Evolutionary conservation across 2,329 filamentous ascomycete species (phyloP), one percentile per base, ranked within the genome.

Genomic region (Colletotrichum noveboracense): DNA sequence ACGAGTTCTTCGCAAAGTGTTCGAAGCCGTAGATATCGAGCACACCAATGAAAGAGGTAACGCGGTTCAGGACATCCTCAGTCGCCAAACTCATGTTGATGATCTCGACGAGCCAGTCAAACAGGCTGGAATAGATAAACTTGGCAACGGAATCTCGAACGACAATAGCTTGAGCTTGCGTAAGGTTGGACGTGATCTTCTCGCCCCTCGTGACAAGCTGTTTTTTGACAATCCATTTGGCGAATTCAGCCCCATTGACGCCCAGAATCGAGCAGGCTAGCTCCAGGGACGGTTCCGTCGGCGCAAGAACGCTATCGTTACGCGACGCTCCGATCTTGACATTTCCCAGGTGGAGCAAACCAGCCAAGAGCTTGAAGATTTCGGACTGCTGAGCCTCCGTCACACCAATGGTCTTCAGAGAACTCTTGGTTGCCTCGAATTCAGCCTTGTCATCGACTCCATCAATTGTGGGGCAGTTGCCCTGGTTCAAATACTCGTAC

Each of bases 1-100:
- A 99, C 1, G 97, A 99, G 88, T 99, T 99, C 89, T 98, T 98
- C 77, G 97, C 96, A 82, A 99, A 99, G 86, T 98, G 97, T 85
- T 99, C 97, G 82, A 99, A 99, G 78, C 96, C 96, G 85, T 98
- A 98, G 80, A 99, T 99, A 95, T 99, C 97, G 78, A 99, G 91
- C 64, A 99, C 97, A 85, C 97, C 97, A 81, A 99, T 99, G 85
- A 99, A 99, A 3, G 95, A 96, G 71, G 89, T 91, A 72, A 98
- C 95, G 55, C 95, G 92, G 80, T 90, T 93, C 68, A 98, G 85
- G 48, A 98, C 95, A 78, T 96, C 94, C 60, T 98, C 94, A 2
- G 96, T 96, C 14, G 97, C 97, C 80, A 99, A 88, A 83, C 96
- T 96, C 79, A 89, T 89, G 87, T 99, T 99, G 87, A 98, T 98